Base-by-base conservation (phyloP, 1,139 yeast species). In the Pneumocystis jirovecii region DNA sequence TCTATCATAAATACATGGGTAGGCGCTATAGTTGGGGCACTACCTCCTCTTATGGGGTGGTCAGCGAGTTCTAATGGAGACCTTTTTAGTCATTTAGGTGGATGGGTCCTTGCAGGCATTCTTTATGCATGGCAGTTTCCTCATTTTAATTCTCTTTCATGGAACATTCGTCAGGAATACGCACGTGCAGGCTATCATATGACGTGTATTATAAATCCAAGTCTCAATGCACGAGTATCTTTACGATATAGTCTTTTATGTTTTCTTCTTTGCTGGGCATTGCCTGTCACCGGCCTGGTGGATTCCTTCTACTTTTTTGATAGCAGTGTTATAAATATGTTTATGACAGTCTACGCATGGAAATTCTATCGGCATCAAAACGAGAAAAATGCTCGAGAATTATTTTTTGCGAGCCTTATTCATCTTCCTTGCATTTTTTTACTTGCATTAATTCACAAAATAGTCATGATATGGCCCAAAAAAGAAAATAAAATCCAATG, bases 31-130 rank as follows among this genome's bases (percentile, higher is more conserved):
- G 98, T 95, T 1, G 99, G 99, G 3, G 97, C 97, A 0, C 87
- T 93, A 60, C 98, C 99, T 0, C 99, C 99, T 42, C 80, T 95
- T 65, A 93, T 93, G 99, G 99, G 99, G 1, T 93, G 98, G 98
- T 96, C 96, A 0, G 96, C 97, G 0, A 87, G 96, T 3, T 84
- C 89, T 1, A 44, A 56, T 10, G 68, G 68, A 3, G 67, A 66
- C 29, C 64, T 69, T 19, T 31, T 59, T 5, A 61, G 66, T 19
- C 69, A 69, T 50, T 39, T 64, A 12, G 71, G 71, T 7, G 71
- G 77, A 44, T 83, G 95, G 0, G 77, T 93, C 64, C 71, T 80
- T 3, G 97, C 97, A 0, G 90, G 87, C 0, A 77, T 95, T 65
- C 78, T 93, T 60, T 93, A 88, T 74, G 96, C 97, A 3, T 93